Base-by-base conservation (phyloP, 2,329 filamentous ascomycete species). In the Chrysoporthe puriensis region DNA sequence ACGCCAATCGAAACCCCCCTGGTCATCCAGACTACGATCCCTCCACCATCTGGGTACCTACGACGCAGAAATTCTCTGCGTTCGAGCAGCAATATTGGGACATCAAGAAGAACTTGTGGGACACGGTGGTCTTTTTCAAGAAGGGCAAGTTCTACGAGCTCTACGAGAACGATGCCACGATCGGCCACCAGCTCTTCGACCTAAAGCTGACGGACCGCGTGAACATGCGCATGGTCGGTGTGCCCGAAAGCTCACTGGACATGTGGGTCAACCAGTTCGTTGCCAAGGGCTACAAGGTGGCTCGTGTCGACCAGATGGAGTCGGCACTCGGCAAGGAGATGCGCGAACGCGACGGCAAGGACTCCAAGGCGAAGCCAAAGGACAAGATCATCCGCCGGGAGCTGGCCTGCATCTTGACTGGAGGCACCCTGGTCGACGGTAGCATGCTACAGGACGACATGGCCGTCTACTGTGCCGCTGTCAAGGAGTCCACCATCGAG, bases 41-140 rank as follows among this genome's bases (percentile, higher is more conserved):
- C 9, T 87, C 93, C 26, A 96, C 94, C 0, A 86, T 99, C n/a
- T 97, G 90, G 77, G 91, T 99, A 44, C 96, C 96, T 0, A 91
- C 93, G 0, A 76, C 84, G 44, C 93, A 93, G 0, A 90, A 91
- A 36, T 97, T 99, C 76, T 96, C 94, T 0, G 88, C 95, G 0
- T 99, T 99, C 72, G 96, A 99, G 79, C 96, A 94, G 78, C 96
- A 99, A 77, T 99, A 99, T 78, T 99, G 96, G 96, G 93, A 97
- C 75, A 98, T 99, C 79, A 99, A 99, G 81, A 92, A 94, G 78
- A 97, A 97, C 73, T 92, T 96, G 72, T 98, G 93, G 92, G 94
- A 97, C 72, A 97, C 94, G 0, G 91, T 99, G 58, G 95, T 99
- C 18, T 99, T 99, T 80, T 99, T 99, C 89, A 99, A 98, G 80